Base-by-base conservation (phyloP, 257 asterid species). In the Nicotiana tabacum region DNA sequence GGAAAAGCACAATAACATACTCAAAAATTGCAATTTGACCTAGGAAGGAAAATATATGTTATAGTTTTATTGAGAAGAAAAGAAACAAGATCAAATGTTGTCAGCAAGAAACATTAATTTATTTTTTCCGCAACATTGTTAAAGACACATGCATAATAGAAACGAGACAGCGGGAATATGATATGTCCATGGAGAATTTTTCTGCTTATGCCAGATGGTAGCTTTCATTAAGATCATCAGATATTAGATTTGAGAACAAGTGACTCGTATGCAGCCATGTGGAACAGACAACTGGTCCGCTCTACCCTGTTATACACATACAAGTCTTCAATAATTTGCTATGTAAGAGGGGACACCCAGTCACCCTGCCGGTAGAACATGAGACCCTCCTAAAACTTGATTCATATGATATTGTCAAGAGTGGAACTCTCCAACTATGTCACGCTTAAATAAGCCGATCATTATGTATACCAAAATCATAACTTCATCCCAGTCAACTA, bases 1-100 rank as follows among this genome's bases (percentile, higher is more conserved):
- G 61, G n/a, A 84, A 48, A 78, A 53, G 76, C 57, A 32, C 81
- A 43, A n/a, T 12, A n/a, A 72, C 78, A 70, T 5, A 70, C 78
- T 12, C 37, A 70, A 21, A 57, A 70, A 21, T 70, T 70, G 78
- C 56, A 43, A 56, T 46, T 29, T 12, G 57, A 46, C 16, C 33
- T 39, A n/a, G 78, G n/a, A 69, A 39, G 78, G 6, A 10, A 11
- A 68, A 37, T 37, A 39, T 4, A 39, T 15, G 9, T 9, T 4
- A 12, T 39, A n/a, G 11, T 69, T 39, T 62, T 10, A 8, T 69
- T 9, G 30, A 69, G 77, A 39, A 21, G 33, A 69, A 17, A n/a
- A 69, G 29, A 35, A 68, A n/a, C 17, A n/a, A 69, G 12, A 7
- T 18, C 60, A 70, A 33, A 70, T 70, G 78, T 70, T 43, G 48